Evolutionary conservation across 2,329 filamentous ascomycete species (phyloP).

Genomic region (Amylocarpus encephaloides): DNA sequence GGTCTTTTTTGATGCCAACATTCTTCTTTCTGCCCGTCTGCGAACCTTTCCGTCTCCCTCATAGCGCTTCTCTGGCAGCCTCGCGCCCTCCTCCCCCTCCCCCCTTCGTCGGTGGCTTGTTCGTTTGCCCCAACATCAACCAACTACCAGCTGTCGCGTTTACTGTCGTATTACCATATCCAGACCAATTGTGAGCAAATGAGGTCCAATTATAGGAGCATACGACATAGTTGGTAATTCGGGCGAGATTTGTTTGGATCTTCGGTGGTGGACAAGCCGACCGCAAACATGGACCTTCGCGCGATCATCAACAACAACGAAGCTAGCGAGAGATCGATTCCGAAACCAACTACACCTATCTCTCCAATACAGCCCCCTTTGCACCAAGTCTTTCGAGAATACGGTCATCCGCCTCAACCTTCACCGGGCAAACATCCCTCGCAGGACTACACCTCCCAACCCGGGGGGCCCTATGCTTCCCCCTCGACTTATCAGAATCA

Average conservation of each 20-base stretch:
- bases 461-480: conserved; percentile 27
- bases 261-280: conserved; percentile 15
- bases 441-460: conserved; percentile 28
- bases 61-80: conserved; percentile 4
- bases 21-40: not conserved
- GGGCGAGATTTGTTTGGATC: conserved; percentile 19
- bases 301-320: conserved; percentile 46
- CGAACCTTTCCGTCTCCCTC: not conserved
- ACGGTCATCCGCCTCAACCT: conserved; percentile 25
- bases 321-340: conserved; percentile 24
- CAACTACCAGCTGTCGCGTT: conserved; percentile 7
- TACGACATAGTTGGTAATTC: conserved; percentile 20
- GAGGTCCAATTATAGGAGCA: conserved; percentile 13
- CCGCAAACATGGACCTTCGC: conserved; percentile 44
- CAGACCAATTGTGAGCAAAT: conserved; percentile 19
- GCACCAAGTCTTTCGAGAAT: conserved; percentile 29
- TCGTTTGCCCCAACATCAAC: conserved; percentile 23
- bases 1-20: not conserved
- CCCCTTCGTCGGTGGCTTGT: conserved; percentile 14
- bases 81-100: conserved; percentile 8
- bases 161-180: conserved; percentile 1
- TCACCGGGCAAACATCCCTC: conserved; percentile 30
- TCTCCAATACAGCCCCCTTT: conserved; percentile 29
- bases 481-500: conserved; percentile 24
- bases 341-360: conserved; percentile 27